Evolutionary conservation across 2,329 filamentous ascomycete species (phyloP).

Genomic region (Hirsutella minnesotensis): DNA sequence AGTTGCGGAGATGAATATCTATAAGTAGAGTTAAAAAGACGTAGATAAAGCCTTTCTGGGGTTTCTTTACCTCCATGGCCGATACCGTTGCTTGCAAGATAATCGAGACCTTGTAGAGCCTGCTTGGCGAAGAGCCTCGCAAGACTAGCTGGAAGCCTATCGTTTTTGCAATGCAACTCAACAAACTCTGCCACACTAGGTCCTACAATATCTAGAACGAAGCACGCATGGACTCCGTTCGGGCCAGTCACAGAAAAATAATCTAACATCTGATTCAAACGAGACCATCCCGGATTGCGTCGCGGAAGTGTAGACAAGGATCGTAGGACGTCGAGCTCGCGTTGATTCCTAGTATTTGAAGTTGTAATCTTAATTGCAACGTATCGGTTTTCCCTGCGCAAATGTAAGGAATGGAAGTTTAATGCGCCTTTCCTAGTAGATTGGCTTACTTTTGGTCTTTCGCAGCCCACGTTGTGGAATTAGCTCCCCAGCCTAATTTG

Average conservation of each 20-base stretch:
- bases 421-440: neutral
- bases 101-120: constrained; percentile 5
- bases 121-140: neutral
- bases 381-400: neutral
- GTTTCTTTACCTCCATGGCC: constrained; percentile 9
- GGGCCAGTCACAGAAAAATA: neutral
- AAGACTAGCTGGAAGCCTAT: neutral
- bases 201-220: neutral
- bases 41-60: neutral
- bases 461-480: neutral
- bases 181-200: neutral
- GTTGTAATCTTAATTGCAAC: neutral
- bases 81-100: constrained; percentile 5
- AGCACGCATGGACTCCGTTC: neutral
- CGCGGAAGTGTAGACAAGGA: neutral
- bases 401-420: neutral
- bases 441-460: neutral
- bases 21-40: neutral
- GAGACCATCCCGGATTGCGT: neutral
- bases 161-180: neutral
- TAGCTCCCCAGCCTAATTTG: neutral
- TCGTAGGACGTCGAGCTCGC: neutral
- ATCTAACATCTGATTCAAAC: neutral
- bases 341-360: neutral
- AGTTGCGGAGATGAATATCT: constrained; percentile 11